Evolutionary conservation across 495 filamentous ascomycete genomes (phyloP).

Genomic region (Aspergillus leporis): DNA sequence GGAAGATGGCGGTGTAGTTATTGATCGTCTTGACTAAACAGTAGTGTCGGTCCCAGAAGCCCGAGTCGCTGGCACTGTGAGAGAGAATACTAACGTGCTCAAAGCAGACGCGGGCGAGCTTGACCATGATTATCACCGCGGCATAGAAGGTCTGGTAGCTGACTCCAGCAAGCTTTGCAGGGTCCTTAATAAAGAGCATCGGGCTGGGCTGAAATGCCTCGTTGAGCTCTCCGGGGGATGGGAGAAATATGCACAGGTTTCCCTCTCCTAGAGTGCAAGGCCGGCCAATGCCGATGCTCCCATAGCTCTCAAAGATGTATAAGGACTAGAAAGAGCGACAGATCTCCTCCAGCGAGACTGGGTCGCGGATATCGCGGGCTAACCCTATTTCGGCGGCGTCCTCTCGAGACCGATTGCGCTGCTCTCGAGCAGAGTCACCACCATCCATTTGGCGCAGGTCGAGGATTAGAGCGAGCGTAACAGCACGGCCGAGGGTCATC

Average conservation of each 20-base stretch:
- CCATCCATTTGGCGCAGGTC: constrained; percentile 5
- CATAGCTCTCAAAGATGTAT: constrained; percentile 15
- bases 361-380: not conserved
- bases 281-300: constrained; percentile 2
- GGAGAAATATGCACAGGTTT: not conserved
- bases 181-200: too few species aligned
- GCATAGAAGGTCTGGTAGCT: too few species aligned
- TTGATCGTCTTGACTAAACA: not conserved
- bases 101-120: not conserved
- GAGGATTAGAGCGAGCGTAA: constrained; percentile 12
- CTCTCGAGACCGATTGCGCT: too few species aligned
- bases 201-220: too few species aligned
- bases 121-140: not conserved
- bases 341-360: constrained; percentile 10
- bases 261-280: not conserved
- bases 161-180: too few species aligned
- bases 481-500: constrained; percentile 22
- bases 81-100: not conserved
- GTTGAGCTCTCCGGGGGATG: not conserved
- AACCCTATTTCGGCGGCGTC: not conserved
- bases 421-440: too few species aligned
- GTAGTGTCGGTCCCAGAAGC: not conserved
- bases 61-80: not conserved
- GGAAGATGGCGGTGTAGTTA: not conserved
- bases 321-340: constrained; percentile 13